These are phyloP conservation scores for Clarireedia homoeocarpa DNA, from an alignment of 2,329 filamentous ascomycete genomes.

Conservation along the genomic window DNA sequence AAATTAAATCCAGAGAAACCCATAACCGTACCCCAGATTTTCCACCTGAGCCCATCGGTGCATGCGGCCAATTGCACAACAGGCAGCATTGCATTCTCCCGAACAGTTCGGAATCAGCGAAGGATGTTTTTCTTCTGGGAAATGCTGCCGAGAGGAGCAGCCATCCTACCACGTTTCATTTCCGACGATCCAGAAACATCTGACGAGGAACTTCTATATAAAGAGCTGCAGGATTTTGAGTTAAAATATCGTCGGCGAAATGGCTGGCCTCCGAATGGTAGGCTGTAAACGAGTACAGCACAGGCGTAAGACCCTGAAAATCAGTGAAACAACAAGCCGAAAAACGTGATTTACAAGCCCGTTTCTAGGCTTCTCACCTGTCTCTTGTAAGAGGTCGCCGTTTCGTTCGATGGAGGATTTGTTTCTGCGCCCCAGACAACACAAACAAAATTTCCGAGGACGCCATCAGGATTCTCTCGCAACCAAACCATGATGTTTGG, in stretches of 20 bases:
- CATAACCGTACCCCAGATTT: no score
- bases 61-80: no score
- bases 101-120: no score
- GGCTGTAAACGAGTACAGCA: no score
- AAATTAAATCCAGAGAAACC: no score
- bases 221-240: not conserved
- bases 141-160: no score
- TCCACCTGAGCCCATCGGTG: no score
- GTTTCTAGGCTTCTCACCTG: no score
- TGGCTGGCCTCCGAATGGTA: not conserved
- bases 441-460: not conserved
- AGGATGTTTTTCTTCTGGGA: no score
- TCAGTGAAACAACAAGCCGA: not conserved
- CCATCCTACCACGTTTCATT: not conserved
- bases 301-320: not conserved
- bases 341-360: no score
- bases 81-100: no score
- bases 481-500: not conserved
- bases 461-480: not conserved
- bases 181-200: not conserved
- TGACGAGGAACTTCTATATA: not conserved
- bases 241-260: not conserved
- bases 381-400: not conserved
- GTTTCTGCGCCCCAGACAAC: slow-evolving; percentile 7
- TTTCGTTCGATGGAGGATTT: not conserved